Evolutionary conservation across 352 stramenopile species (phyloP).

Genomic region (Phytophthora europaea): DNA sequence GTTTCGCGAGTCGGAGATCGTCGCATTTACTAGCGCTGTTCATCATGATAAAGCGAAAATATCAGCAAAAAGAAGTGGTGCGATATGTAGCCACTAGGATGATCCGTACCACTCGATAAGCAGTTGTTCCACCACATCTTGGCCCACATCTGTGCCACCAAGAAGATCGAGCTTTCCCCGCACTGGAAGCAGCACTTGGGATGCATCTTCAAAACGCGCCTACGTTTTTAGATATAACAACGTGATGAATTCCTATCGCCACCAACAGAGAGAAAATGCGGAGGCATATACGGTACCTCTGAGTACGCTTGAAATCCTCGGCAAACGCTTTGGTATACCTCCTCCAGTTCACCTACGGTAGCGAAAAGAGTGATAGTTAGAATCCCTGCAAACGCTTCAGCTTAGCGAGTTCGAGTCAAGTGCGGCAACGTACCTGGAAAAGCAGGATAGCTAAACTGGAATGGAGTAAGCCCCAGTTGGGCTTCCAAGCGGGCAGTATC

Average conservation of each 20-base stretch:
- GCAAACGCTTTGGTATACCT: constrained; percentile 65
- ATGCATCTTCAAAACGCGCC: constrained; percentile 67
- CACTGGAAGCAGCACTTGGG: constrained; percentile 61
- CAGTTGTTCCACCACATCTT: constrained; percentile 81
- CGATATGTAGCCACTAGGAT: not conserved
- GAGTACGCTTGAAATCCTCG: constrained; percentile 77
- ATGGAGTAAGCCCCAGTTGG: constrained; percentile 48
- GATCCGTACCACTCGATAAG: constrained; percentile 79
- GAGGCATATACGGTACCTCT: constrained; percentile 41
- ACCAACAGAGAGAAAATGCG: not conserved
- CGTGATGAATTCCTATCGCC: not conserved
- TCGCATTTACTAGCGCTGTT: constrained; percentile 75
- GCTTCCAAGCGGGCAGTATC: constrained; percentile 51
- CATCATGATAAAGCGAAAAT: not conserved
- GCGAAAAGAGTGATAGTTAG: not conserved
- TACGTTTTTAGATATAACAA: constrained; percentile 21
- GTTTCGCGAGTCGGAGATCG: constrained; percentile 74
- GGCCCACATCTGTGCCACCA: constrained; percentile 74
- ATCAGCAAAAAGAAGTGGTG: constrained; percentile 1
- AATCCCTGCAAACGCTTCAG: not conserved
- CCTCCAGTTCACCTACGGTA: constrained; percentile 46
- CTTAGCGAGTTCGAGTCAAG: not conserved
- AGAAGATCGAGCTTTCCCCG: constrained; percentile 78
- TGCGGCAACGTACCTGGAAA: constrained; percentile 24
- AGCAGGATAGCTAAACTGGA: constrained; percentile 73